These are phyloP conservation scores for Hepatocystis sp. DNA, from an alignment of 169 alveolate species.

Conservation along the genomic window DNA sequence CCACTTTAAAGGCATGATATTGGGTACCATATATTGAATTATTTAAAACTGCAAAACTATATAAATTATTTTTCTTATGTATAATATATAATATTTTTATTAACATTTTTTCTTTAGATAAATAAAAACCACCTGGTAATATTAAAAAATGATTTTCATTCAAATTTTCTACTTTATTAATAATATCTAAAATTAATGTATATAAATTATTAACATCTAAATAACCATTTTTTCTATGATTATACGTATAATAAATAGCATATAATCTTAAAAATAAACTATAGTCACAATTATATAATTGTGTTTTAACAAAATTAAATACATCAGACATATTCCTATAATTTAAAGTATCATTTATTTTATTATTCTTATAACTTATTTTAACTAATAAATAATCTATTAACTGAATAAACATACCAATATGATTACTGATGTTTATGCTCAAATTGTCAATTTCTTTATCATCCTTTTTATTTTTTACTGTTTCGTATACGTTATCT, in stretches of 20 bases:
- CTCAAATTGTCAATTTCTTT: conserved; percentile 55
- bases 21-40: conserved; percentile 74
- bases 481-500: conserved; percentile 61
- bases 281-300: conserved; percentile 72
- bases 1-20: conserved; percentile 84
- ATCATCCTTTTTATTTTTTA: conserved; percentile 48
- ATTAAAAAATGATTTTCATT: conserved; percentile 72
- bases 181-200: conserved; percentile 54
- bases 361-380: conserved; percentile 42
- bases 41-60: conserved; percentile 62
- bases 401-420: conserved; percentile 66
- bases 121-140: conserved; percentile 70
- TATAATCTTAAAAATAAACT: conserved; percentile 65
- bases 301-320: conserved; percentile 45
- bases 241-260: conserved; percentile 64
- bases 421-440: conserved; percentile 65
- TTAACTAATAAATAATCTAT: conserved; percentile 39
- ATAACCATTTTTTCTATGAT: conserved; percentile 75
- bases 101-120: conserved; percentile 72
- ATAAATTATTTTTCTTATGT: conserved; percentile 59
- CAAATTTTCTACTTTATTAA: conserved; percentile 61
- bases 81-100: conserved; percentile 59
- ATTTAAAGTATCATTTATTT: conserved; percentile 55
- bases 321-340: conserved; percentile 42
- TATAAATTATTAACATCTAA: conserved; percentile 55